Percentiles rank a stretch among this genome's conserved stretches.
phyloP scores from a whole-genome alignment of 352 stramenopile species.

The Globisporangium cederbergense region DNA sequence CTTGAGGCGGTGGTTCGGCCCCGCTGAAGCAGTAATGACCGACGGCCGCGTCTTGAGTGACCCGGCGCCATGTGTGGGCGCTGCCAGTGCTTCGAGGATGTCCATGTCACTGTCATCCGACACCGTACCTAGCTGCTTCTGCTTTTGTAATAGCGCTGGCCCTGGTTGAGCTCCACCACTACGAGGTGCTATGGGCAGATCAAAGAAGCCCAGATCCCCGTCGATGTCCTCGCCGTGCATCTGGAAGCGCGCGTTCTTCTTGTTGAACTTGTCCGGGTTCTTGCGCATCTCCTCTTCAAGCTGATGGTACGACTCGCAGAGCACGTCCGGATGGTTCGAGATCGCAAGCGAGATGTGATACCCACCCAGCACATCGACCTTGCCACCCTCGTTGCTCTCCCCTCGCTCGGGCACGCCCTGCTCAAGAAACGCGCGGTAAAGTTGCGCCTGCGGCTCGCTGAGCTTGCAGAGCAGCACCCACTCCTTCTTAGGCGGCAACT shows the following conservation, averaged over 20 bases:
- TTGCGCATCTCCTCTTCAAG: constrained; percentile 55
- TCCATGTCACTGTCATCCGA: constrained; percentile 41
- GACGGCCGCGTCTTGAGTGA: background rate
- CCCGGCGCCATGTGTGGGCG: background rate
- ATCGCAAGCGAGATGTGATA: constrained; percentile 88
- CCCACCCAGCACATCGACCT: constrained; percentile 74
- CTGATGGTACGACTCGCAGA: constrained; percentile 59
- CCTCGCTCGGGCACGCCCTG: constrained; percentile 53
- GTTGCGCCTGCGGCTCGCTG: constrained; percentile 57
- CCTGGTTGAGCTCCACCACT: background rate
- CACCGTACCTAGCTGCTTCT: constrained; percentile 5
- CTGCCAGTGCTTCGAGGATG: constrained; percentile 34
- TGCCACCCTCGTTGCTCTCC: constrained; percentile 20
- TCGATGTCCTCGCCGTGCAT: constrained; percentile 54
- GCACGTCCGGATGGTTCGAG: constrained; percentile 86
- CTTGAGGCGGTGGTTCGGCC: constrained; percentile 52
- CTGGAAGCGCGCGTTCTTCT: constrained; percentile 28
- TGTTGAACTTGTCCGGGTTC: constrained; percentile 23
- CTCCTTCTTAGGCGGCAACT: constrained; percentile 87
- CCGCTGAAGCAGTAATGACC: background rate
- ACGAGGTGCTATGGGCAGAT: constrained; percentile 9
- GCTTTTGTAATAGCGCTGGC: background rate
- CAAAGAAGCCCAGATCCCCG: constrained; percentile 39
- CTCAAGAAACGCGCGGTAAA: constrained; percentile 77
- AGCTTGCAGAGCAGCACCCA: constrained; percentile 85